Conservation (phyloP, 345 rosid genomes). For the Moricandia moricandioides region DNA sequence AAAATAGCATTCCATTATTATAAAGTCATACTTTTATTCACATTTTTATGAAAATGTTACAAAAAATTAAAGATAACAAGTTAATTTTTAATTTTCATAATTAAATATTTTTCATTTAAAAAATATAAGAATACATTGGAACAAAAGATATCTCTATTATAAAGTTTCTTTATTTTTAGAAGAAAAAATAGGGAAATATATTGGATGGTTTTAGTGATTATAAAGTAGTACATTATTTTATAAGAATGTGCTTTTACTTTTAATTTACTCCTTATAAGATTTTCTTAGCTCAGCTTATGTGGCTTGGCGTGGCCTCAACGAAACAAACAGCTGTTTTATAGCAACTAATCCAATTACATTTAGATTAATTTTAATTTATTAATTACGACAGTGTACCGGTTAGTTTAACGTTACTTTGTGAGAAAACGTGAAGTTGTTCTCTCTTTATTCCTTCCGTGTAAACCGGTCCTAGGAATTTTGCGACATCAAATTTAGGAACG, state of each 20-base stretch:
- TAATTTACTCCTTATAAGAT: not conserved
- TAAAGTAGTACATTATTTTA: not conserved
- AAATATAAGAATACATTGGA: too few species aligned
- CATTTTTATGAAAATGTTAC: too few species aligned
- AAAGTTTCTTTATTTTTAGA: too few species aligned
- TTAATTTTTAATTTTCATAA: too few species aligned
- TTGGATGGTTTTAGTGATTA: not conserved
- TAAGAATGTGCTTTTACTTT: not conserved
- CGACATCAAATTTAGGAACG: conserved; percentile 17
- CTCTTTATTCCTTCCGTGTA: conserved; percentile 39
- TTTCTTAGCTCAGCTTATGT: conserved; percentile 17
- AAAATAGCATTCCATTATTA: too few species aligned
- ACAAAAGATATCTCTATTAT: too few species aligned
- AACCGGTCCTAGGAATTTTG: conserved; percentile 40
- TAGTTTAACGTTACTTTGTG: conserved; percentile 30
- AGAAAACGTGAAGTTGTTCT: conserved; percentile 35
- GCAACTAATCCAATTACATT: not conserved
- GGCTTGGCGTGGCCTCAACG: conserved; percentile 19
- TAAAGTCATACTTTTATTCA: too few species aligned
- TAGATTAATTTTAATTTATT: conserved; percentile 2
- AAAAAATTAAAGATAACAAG: too few species aligned
- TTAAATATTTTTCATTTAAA: too few species aligned
- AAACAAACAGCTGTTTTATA: not conserved
- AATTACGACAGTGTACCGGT: conserved; percentile 6
- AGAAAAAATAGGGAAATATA: too few species aligned